Percentiles rank a stretch among this genome's conserved stretches.
phyloP scores from a whole-genome alignment of 768 basidiomycete species.

The Leccinum pellstonianum region DNA sequence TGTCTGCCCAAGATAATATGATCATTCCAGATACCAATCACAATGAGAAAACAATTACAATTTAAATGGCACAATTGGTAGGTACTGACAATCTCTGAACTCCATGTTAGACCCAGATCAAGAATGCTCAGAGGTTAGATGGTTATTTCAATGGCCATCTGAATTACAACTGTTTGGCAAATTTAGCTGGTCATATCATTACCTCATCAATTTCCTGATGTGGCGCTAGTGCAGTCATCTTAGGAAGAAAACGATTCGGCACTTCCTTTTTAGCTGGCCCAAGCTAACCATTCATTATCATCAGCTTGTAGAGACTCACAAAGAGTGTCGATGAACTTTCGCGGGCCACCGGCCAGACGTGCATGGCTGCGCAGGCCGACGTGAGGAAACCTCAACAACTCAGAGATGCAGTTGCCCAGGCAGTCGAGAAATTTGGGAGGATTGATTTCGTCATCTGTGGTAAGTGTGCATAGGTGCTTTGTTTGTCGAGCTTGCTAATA shows the following conservation, averaged over 20 bases:
- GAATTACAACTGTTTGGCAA: too few species aligned
- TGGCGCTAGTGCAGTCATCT: constrained; percentile 71
- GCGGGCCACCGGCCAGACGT: constrained; percentile 63
- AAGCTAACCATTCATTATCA: constrained; percentile 5
- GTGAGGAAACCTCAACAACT: constrained; percentile 77
- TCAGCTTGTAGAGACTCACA: constrained; percentile 68
- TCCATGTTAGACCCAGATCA: too few species aligned
- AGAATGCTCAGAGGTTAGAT: too few species aligned
- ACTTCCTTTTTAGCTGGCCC: neutral
- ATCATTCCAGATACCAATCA: too few species aligned
- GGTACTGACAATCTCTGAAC: too few species aligned
- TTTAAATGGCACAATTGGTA: too few species aligned
- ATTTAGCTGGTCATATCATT: too few species aligned
- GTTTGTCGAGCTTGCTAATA: neutral
- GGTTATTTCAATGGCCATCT: too few species aligned
- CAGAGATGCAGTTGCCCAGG: constrained; percentile 69
- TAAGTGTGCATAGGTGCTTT: constrained; percentile 32
- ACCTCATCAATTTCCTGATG: too few species aligned
- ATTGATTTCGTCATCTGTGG: constrained; percentile 97
- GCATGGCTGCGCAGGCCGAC: constrained; percentile 75
- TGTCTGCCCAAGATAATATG: too few species aligned
- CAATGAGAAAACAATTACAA: too few species aligned
- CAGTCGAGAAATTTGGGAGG: constrained; percentile 73
- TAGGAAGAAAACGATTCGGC: constrained; percentile 76
- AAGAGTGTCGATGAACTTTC: constrained; percentile 61